Percentiles rank a stretch among this genome's conserved stretches.
Evolutionary conservation across 345 rosid genomes (phyloP).

Genomic region (Populus nigra): DNA sequence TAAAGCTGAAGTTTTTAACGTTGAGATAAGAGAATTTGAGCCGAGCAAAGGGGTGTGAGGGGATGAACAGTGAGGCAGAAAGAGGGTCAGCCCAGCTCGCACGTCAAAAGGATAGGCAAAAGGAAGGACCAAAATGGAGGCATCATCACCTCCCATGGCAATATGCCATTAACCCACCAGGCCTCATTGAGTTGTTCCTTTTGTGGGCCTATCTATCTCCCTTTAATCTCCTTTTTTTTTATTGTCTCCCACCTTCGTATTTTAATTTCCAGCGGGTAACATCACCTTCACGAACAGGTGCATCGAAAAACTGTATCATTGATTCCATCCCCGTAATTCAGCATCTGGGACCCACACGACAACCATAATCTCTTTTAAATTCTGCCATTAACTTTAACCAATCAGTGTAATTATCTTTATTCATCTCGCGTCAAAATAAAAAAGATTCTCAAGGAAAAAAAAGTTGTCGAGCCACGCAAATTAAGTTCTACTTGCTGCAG

Average conservation of each 20-base stretch:
- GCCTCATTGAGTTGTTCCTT: conserved; percentile 51
- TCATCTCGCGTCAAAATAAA: not conserved
- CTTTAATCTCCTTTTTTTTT: conserved; percentile 4
- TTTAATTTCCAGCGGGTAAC: conserved; percentile 12
- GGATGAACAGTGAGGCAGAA: not conserved
- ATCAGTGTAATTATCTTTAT: not conserved
- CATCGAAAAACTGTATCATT: conserved; percentile 22
- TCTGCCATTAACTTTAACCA: not conserved
- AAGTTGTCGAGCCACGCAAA: too few species aligned
- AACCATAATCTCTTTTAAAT: not conserved
- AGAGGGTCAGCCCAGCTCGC: not conserved
- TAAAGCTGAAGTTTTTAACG: conserved; percentile 19
- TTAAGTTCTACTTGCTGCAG: too few species aligned
- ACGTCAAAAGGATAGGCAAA: conserved; percentile 19
- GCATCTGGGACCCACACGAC: conserved; percentile 15
- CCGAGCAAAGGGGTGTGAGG: not conserved
- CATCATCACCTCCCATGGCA: conserved; percentile 56
- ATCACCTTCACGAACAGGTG: not conserved
- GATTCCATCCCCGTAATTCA: conserved; percentile 22
- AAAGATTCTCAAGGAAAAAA: too few species aligned
- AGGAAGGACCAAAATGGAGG: conserved; percentile 19
- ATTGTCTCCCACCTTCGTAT: conserved; percentile 14
- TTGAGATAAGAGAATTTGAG: not conserved
- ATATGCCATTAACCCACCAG: conserved; percentile 38
- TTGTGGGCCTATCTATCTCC: conserved; percentile 45